phyloP scores from a whole-genome alignment of 257 asterid genomes.

The Anisodus acutangulus region DNA sequence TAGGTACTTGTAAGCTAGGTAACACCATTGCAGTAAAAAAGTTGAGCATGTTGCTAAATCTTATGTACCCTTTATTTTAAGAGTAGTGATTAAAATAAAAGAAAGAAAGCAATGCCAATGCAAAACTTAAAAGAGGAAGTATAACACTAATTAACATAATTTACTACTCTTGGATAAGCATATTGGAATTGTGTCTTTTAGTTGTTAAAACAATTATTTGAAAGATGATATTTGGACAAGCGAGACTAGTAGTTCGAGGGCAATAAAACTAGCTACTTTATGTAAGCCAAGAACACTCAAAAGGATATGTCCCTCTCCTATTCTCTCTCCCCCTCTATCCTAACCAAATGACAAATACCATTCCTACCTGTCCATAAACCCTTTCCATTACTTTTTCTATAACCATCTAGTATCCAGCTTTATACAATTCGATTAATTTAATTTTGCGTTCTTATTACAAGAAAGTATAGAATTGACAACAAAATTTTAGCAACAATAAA shows the following conservation, averaged over 20 bases:
- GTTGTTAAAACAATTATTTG: conserved; percentile 29
- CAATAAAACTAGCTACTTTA: conserved; percentile 48
- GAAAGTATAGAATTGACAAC: no score
- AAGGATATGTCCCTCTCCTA: conserved; percentile 55
- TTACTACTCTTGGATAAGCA: conserved; percentile 31
- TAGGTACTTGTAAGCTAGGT: not conserved
- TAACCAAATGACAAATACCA: conserved; percentile 47
- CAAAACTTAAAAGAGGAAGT: not conserved
- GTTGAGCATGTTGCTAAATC: not conserved
- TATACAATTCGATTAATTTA: no score
- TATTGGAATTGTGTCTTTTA: conserved; percentile 2
- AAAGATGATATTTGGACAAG: conserved; percentile 25
- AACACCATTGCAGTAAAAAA: not conserved
- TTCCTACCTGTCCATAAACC: conserved; percentile 29
- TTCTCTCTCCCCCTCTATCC: conserved; percentile 48
- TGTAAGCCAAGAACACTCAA: conserved; percentile 37
- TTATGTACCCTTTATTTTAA: not conserved
- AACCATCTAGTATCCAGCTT: no score
- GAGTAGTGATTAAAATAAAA: not conserved
- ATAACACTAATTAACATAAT: not conserved
- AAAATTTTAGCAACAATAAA: no score
- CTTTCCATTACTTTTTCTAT: not conserved
- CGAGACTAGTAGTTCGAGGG: conserved; percentile 43
- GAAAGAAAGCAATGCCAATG: conserved; percentile 3
- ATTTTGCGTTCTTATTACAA: no score